Conservation (phyloP, 495 filamentous ascomycete species). For the Neurospora sp. region DNA sequence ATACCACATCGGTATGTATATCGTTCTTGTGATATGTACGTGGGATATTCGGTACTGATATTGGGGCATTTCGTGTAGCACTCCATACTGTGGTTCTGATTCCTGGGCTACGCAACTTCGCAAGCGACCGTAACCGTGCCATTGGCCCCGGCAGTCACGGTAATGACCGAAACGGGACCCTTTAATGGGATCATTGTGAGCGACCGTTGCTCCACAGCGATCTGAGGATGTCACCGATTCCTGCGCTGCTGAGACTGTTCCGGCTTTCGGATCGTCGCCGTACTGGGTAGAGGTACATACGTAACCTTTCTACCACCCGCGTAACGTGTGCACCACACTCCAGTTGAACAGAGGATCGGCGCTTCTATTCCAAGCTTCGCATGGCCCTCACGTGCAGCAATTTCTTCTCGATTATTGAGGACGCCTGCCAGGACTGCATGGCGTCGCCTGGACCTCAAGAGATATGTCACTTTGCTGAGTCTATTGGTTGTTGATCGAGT, state of each 20-base stretch:
- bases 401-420: background rate
- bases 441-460: background rate
- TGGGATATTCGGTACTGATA: background rate
- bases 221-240: constrained; percentile 1
- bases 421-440: background rate
- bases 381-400: background rate
- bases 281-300: background rate
- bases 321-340: background rate
- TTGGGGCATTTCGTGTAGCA: constrained; percentile 2
- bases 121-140: constrained; percentile 16
- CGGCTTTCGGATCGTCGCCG: constrained; percentile 4
- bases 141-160: constrained; percentile 4
- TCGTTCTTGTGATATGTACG: constrained; percentile 2
- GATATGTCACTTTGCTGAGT: background rate
- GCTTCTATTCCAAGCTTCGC: background rate
- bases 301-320: constrained; percentile 1
- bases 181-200: background rate
- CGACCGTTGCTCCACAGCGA: constrained; percentile 7
- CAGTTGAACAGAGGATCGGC: constrained; percentile 7
- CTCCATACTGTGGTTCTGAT: background rate
- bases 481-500: background rate
- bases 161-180: constrained; percentile 8
- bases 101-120: background rate
- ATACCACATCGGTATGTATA: constrained; percentile 2
- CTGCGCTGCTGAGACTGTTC: constrained; percentile 4